Conservation (phyloP, 2,329 filamentous ascomycete species). For the Xylaria sp. region DNA sequence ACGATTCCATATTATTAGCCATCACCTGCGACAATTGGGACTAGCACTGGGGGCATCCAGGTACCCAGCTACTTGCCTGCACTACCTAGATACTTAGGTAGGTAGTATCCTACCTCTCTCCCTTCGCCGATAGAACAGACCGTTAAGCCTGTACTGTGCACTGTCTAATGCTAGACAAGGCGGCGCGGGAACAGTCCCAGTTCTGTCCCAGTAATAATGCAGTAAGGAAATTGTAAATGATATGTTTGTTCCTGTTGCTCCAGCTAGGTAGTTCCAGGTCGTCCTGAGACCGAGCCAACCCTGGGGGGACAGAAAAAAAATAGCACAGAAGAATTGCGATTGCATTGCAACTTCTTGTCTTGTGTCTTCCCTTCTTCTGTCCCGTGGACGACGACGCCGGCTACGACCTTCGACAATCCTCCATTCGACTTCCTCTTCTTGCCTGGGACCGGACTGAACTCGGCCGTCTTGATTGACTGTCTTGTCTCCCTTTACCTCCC, state of each 20-base stretch:
- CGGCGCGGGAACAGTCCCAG: conserved; percentile 22
- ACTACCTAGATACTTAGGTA: background rate
- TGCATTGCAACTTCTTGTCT: conserved; percentile 20
- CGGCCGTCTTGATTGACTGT: background rate
- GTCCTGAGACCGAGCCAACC: conserved; percentile 31
- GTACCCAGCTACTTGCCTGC: too few relatives aligned
- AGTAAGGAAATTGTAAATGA: conserved; percentile 20
- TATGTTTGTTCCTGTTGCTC: conserved; percentile 32
- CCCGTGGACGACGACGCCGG: conserved; percentile 12
- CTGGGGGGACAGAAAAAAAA: conserved; percentile 7
- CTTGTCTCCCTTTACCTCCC: background rate
- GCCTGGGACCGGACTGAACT: background rate
- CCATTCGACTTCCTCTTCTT: conserved; percentile 1
- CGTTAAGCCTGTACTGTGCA: conserved; percentile 16
- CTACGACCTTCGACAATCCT: conserved; percentile 2
- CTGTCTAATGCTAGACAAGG: conserved; percentile 8
- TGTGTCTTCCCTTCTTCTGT: conserved; percentile 20
- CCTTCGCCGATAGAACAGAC: background rate
- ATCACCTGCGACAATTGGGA: conserved; percentile 31
- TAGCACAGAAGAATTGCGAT: conserved; percentile 7
- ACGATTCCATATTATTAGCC: conserved; percentile 27
- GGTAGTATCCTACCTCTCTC: too few relatives aligned
- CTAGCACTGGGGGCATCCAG: conserved; percentile 15
- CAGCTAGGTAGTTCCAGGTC: conserved; percentile 28
- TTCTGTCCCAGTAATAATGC: conserved; percentile 17